A percentile compares a stretch with the other conserved stretches of the same genome.
Conservation (phyloP, 2,329 filamentous ascomycete genomes). For the Metarhizium anisopliae region DNA sequence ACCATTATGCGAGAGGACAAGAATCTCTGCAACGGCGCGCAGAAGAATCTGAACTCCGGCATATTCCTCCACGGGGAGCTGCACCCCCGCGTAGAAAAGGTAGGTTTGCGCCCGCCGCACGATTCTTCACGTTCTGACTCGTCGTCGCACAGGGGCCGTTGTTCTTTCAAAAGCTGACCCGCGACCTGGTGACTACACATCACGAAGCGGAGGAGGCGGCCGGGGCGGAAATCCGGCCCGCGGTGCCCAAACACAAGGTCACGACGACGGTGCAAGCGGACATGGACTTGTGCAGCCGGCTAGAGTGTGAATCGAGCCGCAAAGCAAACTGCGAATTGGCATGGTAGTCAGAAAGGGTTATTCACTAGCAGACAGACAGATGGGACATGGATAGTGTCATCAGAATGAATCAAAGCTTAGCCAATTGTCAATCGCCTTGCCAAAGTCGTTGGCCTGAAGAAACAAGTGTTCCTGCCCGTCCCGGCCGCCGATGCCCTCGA, state of each 20-base stretch:
- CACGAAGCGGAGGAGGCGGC: slow-evolving; percentile 14
- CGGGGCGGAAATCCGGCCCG: slow-evolving; percentile 22
- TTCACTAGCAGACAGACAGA: background rate
- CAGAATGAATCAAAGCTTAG: slow-evolving; percentile 13
- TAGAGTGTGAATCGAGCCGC: slow-evolving; percentile 11
- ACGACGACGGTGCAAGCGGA: slow-evolving; percentile 16
- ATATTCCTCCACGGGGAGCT: slow-evolving; percentile 42
- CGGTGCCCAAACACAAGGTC: slow-evolving; percentile 9
- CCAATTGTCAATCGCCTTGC: slow-evolving; percentile 26
- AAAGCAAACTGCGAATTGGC: slow-evolving; percentile 9
- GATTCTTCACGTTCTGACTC: background rate
- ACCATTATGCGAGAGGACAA: slow-evolving; percentile 44
- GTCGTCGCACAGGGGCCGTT: slow-evolving; percentile 26
- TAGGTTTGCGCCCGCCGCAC: background rate
- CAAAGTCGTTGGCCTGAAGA: slow-evolving; percentile 25
- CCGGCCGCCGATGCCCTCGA: slow-evolving; percentile 12
- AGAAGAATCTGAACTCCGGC: slow-evolving; percentile 40
- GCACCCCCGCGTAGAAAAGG: slow-evolving; percentile 43
- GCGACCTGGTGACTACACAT: slow-evolving; percentile 18
- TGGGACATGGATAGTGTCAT: background rate
- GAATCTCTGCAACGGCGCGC: slow-evolving; percentile 36
- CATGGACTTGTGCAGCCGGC: slow-evolving; percentile 15
- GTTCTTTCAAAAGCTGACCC: slow-evolving; percentile 27
- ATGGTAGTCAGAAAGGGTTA: slow-evolving; percentile 8
- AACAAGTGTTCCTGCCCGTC: slow-evolving; percentile 19